phyloP scores from a whole-genome alignment of 768 basidiomycete genomes.

The Tricholomella constricta region DNA sequence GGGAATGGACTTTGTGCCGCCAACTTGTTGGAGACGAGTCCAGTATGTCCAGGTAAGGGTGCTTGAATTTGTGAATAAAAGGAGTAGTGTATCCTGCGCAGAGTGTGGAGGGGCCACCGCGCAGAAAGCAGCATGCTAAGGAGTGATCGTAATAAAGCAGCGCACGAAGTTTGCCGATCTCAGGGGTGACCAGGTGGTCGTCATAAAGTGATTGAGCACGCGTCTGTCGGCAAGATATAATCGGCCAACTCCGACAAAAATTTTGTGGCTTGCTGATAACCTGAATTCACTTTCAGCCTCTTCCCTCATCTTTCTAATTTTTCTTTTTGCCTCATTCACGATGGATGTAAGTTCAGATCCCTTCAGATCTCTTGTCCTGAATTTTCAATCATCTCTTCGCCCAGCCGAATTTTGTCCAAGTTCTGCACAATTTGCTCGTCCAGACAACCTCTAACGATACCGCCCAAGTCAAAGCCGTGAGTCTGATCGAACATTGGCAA shows the following conservation, averaged over 20 bases:
- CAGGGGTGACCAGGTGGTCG: constrained; percentile 1
- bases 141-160: not conserved
- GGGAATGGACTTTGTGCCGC: no score
- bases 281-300: constrained; percentile 23
- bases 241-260: constrained; percentile 64
- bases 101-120: no score
- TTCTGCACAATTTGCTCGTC: constrained; percentile 81
- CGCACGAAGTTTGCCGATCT: not conserved
- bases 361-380: constrained; percentile 8
- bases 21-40: no score
- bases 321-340: constrained; percentile 15
- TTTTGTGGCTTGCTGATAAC: constrained; percentile 36
- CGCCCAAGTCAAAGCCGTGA: constrained; percentile 81
- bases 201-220: not conserved
- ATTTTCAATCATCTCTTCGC: constrained; percentile 24
- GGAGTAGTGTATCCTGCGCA: no score
- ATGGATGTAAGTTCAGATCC: constrained; percentile 51
- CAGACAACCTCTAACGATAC: constrained; percentile 91
- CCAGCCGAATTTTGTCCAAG: constrained; percentile 75
- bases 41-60: no score
- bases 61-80: no score
- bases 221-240: constrained; percentile 16
- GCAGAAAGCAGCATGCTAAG: no score
- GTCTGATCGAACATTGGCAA: constrained; percentile 26
- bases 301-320: constrained; percentile 27